Evolutionary conservation across 176 grass and related monocot genomes (phyloP), one percentile per base, ranked within the genome.

Genomic region (Pontederia crassipes): DNA sequence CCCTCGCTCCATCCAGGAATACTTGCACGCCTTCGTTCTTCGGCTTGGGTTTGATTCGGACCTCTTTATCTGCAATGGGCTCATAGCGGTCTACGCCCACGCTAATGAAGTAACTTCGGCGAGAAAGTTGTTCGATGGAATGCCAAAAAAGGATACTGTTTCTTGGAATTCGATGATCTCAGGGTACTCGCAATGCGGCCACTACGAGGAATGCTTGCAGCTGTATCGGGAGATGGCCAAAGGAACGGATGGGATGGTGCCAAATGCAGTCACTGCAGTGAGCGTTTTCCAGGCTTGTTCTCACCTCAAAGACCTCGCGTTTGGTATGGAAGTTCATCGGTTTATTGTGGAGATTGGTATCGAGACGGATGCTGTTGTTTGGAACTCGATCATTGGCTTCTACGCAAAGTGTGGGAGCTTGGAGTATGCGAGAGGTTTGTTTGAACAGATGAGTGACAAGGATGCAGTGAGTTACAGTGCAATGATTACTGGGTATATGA

Each of bases 401-500:
- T 90, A 90, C 0, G 82, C 82, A 5, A 86, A 90, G 49, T 86
- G 87, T 68, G 82, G 82, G 17, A 54, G 16, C 18, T 58, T 90
- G 73, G 48, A 65, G 45, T 80, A 86, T 75, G 79, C 82, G 55
- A 80, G 79, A 12, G 32, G 80, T 45, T 54, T 83, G 79, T 82
- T 86, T 27, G 82, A 86, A 32, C 11, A 59, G 64, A 86, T 90
- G 79, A 57, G 51, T 48, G 57, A 57, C 65, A 86, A 86, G 59
- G 87, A 90, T 72, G 45, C 61, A 0, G 49, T 90, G 57, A 86
- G 68, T 68, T 90, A 83, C 69, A 83, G 79, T 57, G 66, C 79
- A 45, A 80, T 86, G 82, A 90, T 90, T 28, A 64, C 82, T 64
- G 87, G 79, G 28, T 86, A 90, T 54, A 86, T 90, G 87, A 82